A percentile compares a stretch with the other conserved stretches of the same genome.
Evolutionary conservation across 2,329 filamentous ascomycete species (phyloP).

Genomic region (Penicillium sp.): DNA sequence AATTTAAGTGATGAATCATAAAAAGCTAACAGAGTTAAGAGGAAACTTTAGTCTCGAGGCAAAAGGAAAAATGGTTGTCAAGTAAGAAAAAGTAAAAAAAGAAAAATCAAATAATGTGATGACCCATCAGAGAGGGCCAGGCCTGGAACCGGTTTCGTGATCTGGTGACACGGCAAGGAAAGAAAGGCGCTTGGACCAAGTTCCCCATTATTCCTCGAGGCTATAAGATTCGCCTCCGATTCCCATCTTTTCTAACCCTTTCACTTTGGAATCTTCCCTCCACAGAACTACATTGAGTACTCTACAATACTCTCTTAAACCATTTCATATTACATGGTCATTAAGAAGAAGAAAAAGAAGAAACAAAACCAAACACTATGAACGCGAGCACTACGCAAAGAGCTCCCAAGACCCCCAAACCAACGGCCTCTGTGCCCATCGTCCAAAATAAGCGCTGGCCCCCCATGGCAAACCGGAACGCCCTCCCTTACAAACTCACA

Average conservation of each 20-base stretch:
- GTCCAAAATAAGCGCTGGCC: conserved; percentile 33
- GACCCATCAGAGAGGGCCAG: not conserved
- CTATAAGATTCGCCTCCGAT: conserved; percentile 16
- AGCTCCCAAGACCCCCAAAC: conserved; percentile 21
- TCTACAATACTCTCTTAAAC: not conserved
- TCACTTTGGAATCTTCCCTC: not conserved
- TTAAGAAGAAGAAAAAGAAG: not conserved
- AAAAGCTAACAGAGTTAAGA: not conserved
- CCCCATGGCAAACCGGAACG: conserved; percentile 35
- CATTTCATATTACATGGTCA: not conserved
- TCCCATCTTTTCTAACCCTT: not conserved
- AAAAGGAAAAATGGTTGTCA: not conserved
- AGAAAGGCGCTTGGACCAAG: conserved; percentile 12
- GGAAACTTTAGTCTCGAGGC: no score
- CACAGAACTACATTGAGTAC: not conserved
- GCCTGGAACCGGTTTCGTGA: conserved; percentile 15
- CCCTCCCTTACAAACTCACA: conserved; percentile 36
- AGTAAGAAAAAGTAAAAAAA: not conserved
- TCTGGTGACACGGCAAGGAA: conserved; percentile 18
- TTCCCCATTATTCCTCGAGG: conserved; percentile 15
- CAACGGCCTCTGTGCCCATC: conserved; percentile 24
- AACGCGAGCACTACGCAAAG: conserved; percentile 23
- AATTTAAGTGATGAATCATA: conserved; percentile 4
- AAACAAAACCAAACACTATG: conserved; percentile 17
- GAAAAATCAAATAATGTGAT: not conserved